Percentiles rank a stretch among this genome's conserved stretches.
These are phyloP conservation scores for Penicillium janthinellum DNA, from an alignment of 2,329 filamentous ascomycete species.

Conservation along the genomic window DNA sequence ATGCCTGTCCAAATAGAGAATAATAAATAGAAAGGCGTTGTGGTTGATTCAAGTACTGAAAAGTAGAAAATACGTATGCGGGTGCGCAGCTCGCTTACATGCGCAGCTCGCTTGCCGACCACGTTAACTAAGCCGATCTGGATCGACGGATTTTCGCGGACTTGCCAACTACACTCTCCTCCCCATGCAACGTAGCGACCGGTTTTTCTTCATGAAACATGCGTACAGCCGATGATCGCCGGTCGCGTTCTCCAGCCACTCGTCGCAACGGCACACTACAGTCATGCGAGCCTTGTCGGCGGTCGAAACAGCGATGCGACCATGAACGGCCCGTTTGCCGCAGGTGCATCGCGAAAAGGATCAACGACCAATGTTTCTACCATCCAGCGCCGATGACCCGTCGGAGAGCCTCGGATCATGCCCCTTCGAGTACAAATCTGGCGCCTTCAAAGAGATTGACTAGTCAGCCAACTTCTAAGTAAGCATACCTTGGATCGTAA, in stretches of 20 bases:
- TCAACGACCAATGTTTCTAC: conserved; percentile 37
- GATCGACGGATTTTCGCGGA: neutral
- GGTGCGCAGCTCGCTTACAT: too few species aligned
- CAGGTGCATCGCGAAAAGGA: conserved; percentile 34
- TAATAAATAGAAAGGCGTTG: too few species aligned
- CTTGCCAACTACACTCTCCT: neutral
- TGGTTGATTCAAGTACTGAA: too few species aligned
- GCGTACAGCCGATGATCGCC: conserved; percentile 21
- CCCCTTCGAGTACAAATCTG: conserved; percentile 4
- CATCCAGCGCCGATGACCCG: conserved; percentile 45
- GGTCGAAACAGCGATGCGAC: conserved; percentile 41
- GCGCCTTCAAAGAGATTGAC: conserved; percentile 19
- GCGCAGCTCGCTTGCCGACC: too few species aligned
- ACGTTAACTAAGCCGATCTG: neutral
- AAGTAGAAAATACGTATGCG: too few species aligned
- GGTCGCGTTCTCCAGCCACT: conserved; percentile 30
- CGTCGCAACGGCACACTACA: conserved; percentile 41
- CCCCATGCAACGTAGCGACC: neutral
- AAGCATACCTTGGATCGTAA: conserved; percentile 1
- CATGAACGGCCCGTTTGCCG: conserved; percentile 39
- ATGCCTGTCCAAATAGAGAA: too few species aligned
- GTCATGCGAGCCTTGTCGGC: conserved; percentile 43
- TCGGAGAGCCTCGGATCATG: conserved; percentile 18
- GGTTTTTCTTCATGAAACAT: conserved; percentile 9
- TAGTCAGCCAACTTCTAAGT: conserved; percentile 29